These are phyloP conservation scores for Fusarium scirpi DNA, from an alignment of 2,329 filamentous ascomycete species.

Conservation along the genomic window DNA sequence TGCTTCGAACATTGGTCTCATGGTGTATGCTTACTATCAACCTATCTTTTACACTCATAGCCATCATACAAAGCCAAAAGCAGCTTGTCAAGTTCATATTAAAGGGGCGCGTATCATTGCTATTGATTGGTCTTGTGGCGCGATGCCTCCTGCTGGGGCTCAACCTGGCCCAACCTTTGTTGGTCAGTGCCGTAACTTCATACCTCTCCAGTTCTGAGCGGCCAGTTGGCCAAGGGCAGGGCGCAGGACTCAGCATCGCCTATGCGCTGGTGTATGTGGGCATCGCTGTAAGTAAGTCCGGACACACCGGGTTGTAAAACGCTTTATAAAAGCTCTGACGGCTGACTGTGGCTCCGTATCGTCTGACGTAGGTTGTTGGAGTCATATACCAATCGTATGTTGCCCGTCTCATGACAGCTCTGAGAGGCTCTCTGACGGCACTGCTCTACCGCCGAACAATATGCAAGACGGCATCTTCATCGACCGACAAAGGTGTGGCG, in stretches of 20 bases:
- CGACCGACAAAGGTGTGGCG: constrained; percentile 11
- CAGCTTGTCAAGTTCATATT: constrained; percentile 12
- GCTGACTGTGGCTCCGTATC: constrained; percentile 6
- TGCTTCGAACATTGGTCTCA: constrained; percentile 4
- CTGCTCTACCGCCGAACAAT: constrained; percentile 12
- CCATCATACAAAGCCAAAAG: constrained; percentile 7
- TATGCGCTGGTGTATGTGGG: constrained; percentile 10
- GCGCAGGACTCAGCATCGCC: constrained; percentile 7
- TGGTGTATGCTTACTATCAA: constrained; percentile 14
- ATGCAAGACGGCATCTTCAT: constrained; percentile 7
- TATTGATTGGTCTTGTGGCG: constrained; percentile 10
- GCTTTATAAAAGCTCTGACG: constrained; percentile 1
- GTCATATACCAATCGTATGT: constrained; percentile 9
- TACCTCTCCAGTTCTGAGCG: constrained; percentile 13
- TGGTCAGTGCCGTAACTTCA: constrained; percentile 12
- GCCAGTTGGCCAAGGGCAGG: constrained; percentile 11
- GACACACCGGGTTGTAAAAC: constrained; percentile 10
- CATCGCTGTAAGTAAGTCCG: constrained; percentile 10
- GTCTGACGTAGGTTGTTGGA: constrained; percentile 8
- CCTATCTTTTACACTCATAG: constrained; percentile 7
- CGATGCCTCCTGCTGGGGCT: constrained; percentile 12
- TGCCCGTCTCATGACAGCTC: constrained; percentile 12
- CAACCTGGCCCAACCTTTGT: constrained; percentile 10
- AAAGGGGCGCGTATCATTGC: constrained; percentile 8
- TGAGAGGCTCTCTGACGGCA: constrained; percentile 11